Percentiles rank a stretch among this genome's conserved stretches.
Evolutionary conservation across 257 asterid species (phyloP).

Genomic region (Solanum etuberosum): DNA sequence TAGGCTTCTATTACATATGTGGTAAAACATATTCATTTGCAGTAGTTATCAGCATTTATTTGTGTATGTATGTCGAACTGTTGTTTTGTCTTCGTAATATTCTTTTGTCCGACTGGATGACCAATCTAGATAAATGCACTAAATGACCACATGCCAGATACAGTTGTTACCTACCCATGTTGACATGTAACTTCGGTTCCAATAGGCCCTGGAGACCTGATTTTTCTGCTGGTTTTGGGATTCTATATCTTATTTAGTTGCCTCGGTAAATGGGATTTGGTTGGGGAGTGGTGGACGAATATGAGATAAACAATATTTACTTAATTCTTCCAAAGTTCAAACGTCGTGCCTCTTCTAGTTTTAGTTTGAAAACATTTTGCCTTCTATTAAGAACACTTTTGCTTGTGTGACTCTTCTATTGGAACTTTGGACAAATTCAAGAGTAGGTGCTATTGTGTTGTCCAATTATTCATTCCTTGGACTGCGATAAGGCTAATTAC

Average conservation of each 20-base stretch:
- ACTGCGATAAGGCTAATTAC: not conserved
- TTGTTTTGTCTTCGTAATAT: not conserved
- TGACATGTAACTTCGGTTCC: not conserved
- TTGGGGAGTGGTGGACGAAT: not conserved
- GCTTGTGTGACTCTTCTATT: not conserved
- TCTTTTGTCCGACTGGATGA: not conserved
- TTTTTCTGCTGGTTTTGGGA: not conserved
- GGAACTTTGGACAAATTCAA: not conserved
- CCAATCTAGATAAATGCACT: not conserved
- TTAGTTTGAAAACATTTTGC: no score
- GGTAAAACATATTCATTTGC: slow-evolving; percentile 31
- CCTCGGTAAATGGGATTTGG: not conserved
- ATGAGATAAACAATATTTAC: not conserved
- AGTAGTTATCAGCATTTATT: not conserved
- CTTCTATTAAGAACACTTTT: not conserved
- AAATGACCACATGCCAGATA: not conserved
- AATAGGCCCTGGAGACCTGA: not conserved
- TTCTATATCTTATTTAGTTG: not conserved
- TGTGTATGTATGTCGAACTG: not conserved
- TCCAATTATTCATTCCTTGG: not conserved
- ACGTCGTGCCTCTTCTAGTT: not conserved
- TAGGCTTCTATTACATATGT: slow-evolving; percentile 81
- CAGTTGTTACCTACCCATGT: not conserved
- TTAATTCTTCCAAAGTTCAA: not conserved
- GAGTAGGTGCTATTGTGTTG: not conserved